Conservation (phyloP, 208 protist genomes). For the Dictyostelium gargantuum region DNA sequence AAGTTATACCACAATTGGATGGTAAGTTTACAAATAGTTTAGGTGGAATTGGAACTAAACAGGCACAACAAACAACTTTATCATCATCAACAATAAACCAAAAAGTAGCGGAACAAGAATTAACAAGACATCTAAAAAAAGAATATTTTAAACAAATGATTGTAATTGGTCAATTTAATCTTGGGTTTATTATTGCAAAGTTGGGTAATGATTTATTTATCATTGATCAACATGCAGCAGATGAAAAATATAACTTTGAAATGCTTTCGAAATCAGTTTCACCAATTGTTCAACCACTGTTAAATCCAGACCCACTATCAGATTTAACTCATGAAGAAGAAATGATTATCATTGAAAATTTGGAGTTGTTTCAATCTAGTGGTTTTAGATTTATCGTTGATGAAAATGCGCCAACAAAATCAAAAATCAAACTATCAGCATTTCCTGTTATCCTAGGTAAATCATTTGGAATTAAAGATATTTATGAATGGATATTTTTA, state of each 20-base stretch:
- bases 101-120: not conserved
- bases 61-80: too few species aligned
- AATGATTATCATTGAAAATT: constrained; percentile 78
- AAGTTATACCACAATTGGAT: not conserved
- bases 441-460: constrained; percentile 71
- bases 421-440: constrained; percentile 61
- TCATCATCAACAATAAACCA: not conserved
- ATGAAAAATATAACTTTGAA: constrained; percentile 84
- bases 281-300: constrained; percentile 57
- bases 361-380: constrained; percentile 79
- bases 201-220: constrained; percentile 82
- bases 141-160: constrained; percentile 70
- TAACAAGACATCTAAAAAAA: constrained; percentile 61
- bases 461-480: constrained; percentile 72
- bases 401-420: constrained; percentile 9
- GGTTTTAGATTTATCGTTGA: constrained; percentile 83
- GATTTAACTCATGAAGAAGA: constrained; percentile 77
- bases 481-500: constrained; percentile 78
- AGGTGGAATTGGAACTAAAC: not conserved
- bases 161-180: constrained; percentile 85
- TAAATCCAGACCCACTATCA: constrained; percentile 61
- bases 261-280: constrained; percentile 37
- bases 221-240: constrained; percentile 85
- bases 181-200: constrained; percentile 80
- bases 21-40: not conserved